A percentile compares a stretch with the other conserved stretches of the same genome.
These are phyloP conservation scores for Artemisia annua DNA, from an alignment of 129 eudicot genomes.

Conservation along the genomic window DNA sequence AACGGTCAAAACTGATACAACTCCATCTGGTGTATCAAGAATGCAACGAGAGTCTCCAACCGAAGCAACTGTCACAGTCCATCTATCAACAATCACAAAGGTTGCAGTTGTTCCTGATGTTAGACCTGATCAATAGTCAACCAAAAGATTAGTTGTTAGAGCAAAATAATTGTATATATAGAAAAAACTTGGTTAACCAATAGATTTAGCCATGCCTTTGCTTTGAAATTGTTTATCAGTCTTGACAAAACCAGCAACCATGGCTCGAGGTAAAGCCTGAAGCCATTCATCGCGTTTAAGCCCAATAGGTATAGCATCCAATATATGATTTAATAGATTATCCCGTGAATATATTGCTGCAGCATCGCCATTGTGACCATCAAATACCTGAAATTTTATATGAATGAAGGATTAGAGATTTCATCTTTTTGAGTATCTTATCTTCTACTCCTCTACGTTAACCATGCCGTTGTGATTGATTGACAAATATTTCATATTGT, in stretches of 20 bases:
- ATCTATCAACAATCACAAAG: constrained; percentile 67
- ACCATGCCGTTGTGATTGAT: too few species aligned
- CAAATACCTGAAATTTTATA: constrained; percentile 54
- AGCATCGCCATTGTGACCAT: constrained; percentile 87
- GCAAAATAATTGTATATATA: background rate
- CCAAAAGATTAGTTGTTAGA: constrained; percentile 9
- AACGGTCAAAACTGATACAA: constrained; percentile 58
- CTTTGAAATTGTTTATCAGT: constrained; percentile 78
- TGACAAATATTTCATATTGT: background rate
- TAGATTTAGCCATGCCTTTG: constrained; percentile 45
- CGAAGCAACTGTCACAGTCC: constrained; percentile 82
- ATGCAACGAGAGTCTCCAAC: constrained; percentile 90
- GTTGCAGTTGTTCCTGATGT: constrained; percentile 92
- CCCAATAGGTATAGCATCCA: constrained; percentile 68
- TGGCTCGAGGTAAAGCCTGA: constrained; percentile 76
- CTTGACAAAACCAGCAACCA: constrained; percentile 85
- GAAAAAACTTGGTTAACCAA: background rate
- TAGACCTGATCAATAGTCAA: constrained; percentile 43
- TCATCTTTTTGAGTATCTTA: background rate
- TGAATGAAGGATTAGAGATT: background rate
- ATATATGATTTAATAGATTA: constrained; percentile 51
- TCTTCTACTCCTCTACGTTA: background rate
- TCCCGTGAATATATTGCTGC: constrained; percentile 82
- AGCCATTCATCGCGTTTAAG: constrained; percentile 82
- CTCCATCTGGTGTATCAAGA: constrained; percentile 67